phyloP scores from a whole-genome alignment of 1,284 basidiomycete genomes.

The Agaricales sp. region DNA sequence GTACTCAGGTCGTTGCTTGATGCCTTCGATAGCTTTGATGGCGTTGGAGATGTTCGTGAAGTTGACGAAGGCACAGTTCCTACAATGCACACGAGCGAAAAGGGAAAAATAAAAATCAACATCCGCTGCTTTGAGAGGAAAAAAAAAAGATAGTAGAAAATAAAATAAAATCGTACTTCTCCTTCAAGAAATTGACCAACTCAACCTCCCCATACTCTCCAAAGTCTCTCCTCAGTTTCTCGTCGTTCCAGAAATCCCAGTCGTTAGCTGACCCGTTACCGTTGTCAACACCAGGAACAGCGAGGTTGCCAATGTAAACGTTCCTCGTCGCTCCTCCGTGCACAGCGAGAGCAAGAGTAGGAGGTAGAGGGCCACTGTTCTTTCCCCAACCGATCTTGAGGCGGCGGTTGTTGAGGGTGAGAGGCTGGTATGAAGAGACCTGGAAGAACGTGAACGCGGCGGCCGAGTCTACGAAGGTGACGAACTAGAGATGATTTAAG shows the following conservation, averaged over 20 bases:
- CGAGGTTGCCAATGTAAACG: constrained; percentile 89
- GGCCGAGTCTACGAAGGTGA: constrained; percentile 83
- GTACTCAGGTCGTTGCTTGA: constrained; percentile 83
- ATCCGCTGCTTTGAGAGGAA: background rate
- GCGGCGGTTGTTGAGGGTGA: constrained; percentile 83
- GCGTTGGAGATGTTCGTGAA: constrained; percentile 59
- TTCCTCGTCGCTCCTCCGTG: constrained; percentile 88
- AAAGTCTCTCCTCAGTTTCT: constrained; percentile 82
- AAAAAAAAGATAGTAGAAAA: constrained; percentile 1
- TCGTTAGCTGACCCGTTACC: constrained; percentile 27
- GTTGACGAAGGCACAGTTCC: constrained; percentile 93
- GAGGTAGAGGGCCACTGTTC: constrained; percentile 76
- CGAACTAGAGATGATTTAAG: constrained; percentile 43
- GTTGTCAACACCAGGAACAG: constrained; percentile 20
- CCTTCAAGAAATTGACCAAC: constrained; percentile 88
- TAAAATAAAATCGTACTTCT: constrained; percentile 53
- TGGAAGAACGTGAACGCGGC: constrained; percentile 90
- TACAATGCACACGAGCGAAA: constrained; percentile 17
- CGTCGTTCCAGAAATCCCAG: constrained; percentile 80
- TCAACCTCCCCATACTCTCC: constrained; percentile 91
- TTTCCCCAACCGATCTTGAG: constrained; percentile 96
- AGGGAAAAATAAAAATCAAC: background rate
- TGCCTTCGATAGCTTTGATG: constrained; percentile 89
- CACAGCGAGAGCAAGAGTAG: constrained; percentile 76
- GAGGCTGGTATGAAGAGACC: constrained; percentile 76